Conservation (phyloP, 140 eudicot species). For the Flaveria floridana region DNA sequence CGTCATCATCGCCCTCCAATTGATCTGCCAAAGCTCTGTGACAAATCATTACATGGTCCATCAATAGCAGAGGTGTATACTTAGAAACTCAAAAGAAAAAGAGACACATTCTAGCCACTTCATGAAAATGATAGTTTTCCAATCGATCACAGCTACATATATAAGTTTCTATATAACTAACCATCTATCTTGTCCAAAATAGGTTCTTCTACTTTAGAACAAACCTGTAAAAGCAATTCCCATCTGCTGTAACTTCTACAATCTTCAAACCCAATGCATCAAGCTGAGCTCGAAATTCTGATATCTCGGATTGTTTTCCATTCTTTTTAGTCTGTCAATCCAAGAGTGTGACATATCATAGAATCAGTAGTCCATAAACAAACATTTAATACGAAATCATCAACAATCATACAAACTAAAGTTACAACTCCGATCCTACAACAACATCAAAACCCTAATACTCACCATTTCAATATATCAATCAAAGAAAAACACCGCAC, state of each 20-base stretch:
- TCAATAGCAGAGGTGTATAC: constrained; percentile 21
- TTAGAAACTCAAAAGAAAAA: background rate
- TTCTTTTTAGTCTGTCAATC: constrained; percentile 57
- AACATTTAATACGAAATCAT: background rate
- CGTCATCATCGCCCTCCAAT: constrained; percentile 81
- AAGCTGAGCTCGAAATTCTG: constrained; percentile 73
- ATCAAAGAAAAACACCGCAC: background rate
- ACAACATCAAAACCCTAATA: constrained; percentile 11
- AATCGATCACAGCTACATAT: background rate
- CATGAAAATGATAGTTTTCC: background rate
- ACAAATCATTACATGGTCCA: constrained; percentile 7
- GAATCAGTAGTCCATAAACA: background rate
- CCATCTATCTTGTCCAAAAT: background rate
- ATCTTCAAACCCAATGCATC: constrained; percentile 73
- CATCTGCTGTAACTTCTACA: constrained; percentile 79
- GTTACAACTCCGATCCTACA: constrained; percentile 10
- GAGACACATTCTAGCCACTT: background rate
- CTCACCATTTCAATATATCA: background rate
- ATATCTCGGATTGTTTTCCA: constrained; percentile 64
- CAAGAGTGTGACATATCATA: constrained; percentile 16
- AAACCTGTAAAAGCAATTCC: constrained; percentile 96
- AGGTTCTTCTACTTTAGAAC: constrained; percentile 25
- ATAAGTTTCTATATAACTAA: background rate
- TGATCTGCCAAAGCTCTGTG: constrained; percentile 89
- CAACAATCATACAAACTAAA: constrained; percentile 19